Conservation (phyloP, 192 early-diverging fungal genomes). For the Rhizoclosmatium globosum region DNA sequence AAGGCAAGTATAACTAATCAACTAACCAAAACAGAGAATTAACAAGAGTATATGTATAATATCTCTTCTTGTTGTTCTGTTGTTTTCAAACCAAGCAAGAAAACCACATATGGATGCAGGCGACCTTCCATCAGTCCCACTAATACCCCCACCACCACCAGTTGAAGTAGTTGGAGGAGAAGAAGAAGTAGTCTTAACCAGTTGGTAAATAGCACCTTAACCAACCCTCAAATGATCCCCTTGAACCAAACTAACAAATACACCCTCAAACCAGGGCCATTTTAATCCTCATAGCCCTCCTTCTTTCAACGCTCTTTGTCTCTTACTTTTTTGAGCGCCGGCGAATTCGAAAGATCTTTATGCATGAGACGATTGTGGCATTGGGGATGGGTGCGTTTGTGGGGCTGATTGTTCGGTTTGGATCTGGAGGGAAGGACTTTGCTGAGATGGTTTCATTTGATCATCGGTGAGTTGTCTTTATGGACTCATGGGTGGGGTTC, state of each 20-base stretch:
- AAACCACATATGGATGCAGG: slow-evolving; percentile 26
- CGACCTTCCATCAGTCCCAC: not conserved
- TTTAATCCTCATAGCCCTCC: slow-evolving; percentile 83
- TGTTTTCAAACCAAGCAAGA: no score
- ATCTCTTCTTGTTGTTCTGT: no score
- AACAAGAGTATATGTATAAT: no score
- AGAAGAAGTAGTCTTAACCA: slow-evolving; percentile 33
- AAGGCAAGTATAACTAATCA: no score
- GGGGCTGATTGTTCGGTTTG: slow-evolving; percentile 44
- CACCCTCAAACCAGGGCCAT: slow-evolving; percentile 61
- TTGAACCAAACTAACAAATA: no score
- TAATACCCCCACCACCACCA: not conserved
- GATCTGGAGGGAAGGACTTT: not conserved
- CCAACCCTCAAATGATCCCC: no score
- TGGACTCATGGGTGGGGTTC: no score
- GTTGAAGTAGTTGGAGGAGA: not conserved
- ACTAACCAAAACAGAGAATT: no score
- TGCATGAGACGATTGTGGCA: slow-evolving; percentile 97
- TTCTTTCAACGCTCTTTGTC: slow-evolving; percentile 85
- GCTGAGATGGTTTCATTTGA: slow-evolving; percentile 30
- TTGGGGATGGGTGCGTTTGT: slow-evolving; percentile 81
- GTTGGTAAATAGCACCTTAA: slow-evolving; percentile 21
- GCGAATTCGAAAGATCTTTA: slow-evolving; percentile 75
- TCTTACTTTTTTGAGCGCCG: slow-evolving; percentile 90
- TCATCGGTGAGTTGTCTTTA: not conserved